Base-by-base conservation (phyloP, 1,284 basidiomycete genomes). In the Tetrapyrgos nigripes region DNA sequence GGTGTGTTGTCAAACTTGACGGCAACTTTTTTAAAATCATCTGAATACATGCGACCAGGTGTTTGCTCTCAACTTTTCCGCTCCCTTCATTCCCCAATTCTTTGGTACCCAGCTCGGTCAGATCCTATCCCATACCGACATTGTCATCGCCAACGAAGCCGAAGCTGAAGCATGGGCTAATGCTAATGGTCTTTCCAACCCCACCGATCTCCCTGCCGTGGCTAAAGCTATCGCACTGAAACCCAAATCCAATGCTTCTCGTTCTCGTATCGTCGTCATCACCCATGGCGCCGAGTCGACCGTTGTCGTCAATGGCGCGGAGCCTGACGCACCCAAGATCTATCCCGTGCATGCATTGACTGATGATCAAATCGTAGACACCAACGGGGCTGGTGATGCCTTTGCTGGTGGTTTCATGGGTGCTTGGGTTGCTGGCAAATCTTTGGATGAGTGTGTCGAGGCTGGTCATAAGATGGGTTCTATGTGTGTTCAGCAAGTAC, bases 381-480 rank as follows among this genome's bases (percentile, higher is more conserved):
- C 97, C 58, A 99, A 99, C 78, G 97, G 94, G 54, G 97, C 97
- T n/a, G 97, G 97, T 53, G 97, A 99, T 75, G 96, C 95, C 53
- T 99, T 99, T 68, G 95, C 96, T n/a, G 97, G 97, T 62, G 97
- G 94, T 50, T 96, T 98, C 82, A 74, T 98, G 51, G 97, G 93
- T 52, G 96, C 92, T 1, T 83, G 89, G 53, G 88, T 95, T 52
- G 75, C 85, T 44, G 96, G 94, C 24, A 98, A 95, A 84, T 77
- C 70, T 47, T 71, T 96, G 50, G 89, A 93, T 44, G 88, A 94
- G 73, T 86, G 85, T 57, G 84, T 99, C 62, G 85, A 92, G 74
- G 87, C 87, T 45, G 97, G 97, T 2, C 97, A 99, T 79, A 91
- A 90, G 76, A 74, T 98, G 68, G 97, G 93, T 58, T 79, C 85